A percentile compares a stretch with the other conserved stretches of the same genome.
phyloP scores from a whole-genome alignment of 169 alveolate genomes.

The Cryptosporidium ubiquitum region DNA sequence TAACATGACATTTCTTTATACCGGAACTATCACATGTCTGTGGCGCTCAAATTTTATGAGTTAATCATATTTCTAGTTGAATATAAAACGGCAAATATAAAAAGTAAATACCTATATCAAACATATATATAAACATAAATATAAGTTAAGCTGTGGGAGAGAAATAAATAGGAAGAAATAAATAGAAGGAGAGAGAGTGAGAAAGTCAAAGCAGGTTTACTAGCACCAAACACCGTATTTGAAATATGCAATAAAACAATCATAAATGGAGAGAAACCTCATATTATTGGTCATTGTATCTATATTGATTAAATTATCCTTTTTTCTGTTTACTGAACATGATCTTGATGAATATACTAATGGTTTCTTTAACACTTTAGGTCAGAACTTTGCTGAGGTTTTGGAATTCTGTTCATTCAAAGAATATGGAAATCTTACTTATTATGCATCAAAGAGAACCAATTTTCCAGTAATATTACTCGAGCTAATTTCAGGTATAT shows the following conservation, averaged over 20 bases:
- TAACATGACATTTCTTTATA: background rate
- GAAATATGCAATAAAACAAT: background rate
- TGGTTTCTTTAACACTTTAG: conserved; percentile 19
- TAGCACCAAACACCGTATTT: background rate
- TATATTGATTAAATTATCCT: background rate
- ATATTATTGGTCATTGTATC: background rate
- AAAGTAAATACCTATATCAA: background rate
- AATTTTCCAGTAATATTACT: conserved; percentile 11
- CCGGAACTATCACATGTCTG: background rate
- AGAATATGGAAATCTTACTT: background rate
- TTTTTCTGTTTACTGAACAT: background rate
- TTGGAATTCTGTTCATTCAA: conserved; percentile 28
- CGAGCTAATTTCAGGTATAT: background rate
- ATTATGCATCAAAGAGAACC: background rate
- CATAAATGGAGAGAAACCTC: conserved; percentile 3
- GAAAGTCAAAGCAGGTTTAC: background rate
- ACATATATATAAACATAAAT: background rate
- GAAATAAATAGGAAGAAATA: background rate
- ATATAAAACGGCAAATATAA: background rate
- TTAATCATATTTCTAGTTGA: too few species aligned
- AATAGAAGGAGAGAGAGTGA: too few species aligned
- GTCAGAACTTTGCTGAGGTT: conserved; percentile 15
- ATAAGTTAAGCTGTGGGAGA: background rate
- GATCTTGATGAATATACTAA: background rate
- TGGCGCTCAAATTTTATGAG: background rate